Evolutionary conservation across 78 protist species (phyloP).

Genomic region (Guillardia theta): DNA sequence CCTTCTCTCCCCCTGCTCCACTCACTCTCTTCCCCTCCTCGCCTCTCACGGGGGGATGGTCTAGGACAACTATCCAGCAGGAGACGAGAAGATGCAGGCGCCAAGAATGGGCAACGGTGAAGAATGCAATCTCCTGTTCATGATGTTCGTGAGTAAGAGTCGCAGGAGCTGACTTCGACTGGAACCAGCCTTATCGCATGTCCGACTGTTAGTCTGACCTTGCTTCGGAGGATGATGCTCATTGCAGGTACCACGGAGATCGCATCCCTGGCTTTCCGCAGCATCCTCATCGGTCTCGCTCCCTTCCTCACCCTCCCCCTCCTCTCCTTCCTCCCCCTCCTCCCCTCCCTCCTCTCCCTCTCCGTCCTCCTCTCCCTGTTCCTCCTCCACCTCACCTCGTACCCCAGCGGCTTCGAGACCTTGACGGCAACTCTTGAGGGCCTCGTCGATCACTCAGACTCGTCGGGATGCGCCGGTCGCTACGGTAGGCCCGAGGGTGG

Average conservation of each 20-base stretch:
- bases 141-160: too few relatives aligned
- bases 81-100: not conserved
- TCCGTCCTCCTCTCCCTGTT: too few relatives aligned
- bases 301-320: not conserved
- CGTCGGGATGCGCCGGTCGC: not conserved
- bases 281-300: not conserved
- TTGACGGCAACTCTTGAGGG: not conserved
- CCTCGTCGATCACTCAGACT: not conserved
- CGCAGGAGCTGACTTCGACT: slow-evolving; percentile 12
- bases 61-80: not conserved
- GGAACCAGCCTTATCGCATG: slow-evolving; percentile 5
- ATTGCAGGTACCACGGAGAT: not conserved
- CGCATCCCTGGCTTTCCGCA: not conserved
- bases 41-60: not conserved
- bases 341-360: too few relatives aligned
- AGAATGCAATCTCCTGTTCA: too few relatives aligned
- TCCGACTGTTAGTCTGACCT: too few relatives aligned
- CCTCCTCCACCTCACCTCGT: too few relatives aligned
- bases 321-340: too few relatives aligned
- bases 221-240: too few relatives aligned
- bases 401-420: slow-evolving; percentile 1
- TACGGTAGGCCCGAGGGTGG: too few relatives aligned
- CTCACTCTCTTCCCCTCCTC: not conserved
- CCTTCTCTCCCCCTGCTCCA: not conserved
- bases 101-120: not conserved